A percentile compares a stretch with the other conserved stretches of the same genome.
phyloP scores from a whole-genome alignment of 441 rosid genomes.

The Populus hybrid region DNA sequence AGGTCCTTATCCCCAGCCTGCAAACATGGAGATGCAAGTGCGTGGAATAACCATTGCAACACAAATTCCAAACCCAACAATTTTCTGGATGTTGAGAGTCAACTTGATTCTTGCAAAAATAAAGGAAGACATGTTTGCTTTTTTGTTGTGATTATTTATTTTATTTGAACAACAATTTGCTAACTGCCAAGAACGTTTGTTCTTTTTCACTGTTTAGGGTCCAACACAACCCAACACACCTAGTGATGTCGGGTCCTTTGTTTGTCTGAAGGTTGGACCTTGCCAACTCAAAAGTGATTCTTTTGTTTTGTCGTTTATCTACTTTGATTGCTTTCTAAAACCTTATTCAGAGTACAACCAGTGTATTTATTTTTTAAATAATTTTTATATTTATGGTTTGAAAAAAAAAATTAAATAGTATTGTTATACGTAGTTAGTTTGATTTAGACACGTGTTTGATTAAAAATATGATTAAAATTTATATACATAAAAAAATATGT shows the following conservation, averaged over 20 bases:
- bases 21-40: background rate
- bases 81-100: background rate
- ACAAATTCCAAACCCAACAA: background rate
- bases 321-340: background rate
- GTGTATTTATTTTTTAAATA: too few species aligned
- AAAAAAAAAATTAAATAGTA: too few species aligned
- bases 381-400: too few species aligned
- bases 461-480: too few species aligned
- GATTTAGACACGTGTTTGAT: too few species aligned
- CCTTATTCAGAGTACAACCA: too few species aligned
- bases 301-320: background rate
- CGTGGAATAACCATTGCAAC: too few species aligned
- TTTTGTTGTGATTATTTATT: too few species aligned
- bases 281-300: slow-evolving; percentile 18
- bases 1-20: background rate
- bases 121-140: too few species aligned
- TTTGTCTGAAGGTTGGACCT: background rate
- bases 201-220: background rate
- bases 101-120: background rate
- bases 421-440: too few species aligned
- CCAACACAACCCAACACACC: background rate
- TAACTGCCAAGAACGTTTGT: background rate
- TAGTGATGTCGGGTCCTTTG: background rate
- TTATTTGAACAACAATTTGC: too few species aligned
- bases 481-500: too few species aligned